These are phyloP conservation scores for Entomortierella chlamydospora DNA, from an alignment of 192 early-diverging fungal species.

Conservation along the genomic window DNA sequence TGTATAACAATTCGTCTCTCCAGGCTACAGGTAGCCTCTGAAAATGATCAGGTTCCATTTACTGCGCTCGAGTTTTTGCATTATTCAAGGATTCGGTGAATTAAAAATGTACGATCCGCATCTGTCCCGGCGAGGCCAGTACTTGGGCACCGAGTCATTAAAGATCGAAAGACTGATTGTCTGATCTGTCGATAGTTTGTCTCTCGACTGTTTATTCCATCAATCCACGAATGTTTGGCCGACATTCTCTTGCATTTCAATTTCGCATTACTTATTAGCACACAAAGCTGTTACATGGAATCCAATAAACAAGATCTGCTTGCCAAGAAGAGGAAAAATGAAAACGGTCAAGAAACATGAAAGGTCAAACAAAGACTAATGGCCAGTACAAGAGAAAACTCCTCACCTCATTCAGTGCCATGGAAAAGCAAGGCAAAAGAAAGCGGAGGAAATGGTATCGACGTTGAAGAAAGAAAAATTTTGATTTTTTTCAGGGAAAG, in stretches of 20 bases:
- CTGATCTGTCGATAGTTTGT: neutral
- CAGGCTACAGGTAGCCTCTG: constrained; percentile 29
- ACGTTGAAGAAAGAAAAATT: too few relatives aligned
- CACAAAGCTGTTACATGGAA: neutral
- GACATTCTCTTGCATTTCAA: neutral
- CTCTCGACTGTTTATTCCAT: neutral
- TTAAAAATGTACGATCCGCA: constrained; percentile 54
- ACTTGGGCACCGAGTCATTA: constrained; percentile 60
- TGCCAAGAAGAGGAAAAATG: neutral
- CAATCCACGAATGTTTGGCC: neutral
- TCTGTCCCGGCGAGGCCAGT: constrained; percentile 59
- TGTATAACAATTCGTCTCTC: neutral
- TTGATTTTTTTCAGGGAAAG: too few relatives aligned
- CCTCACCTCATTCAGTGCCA: neutral
- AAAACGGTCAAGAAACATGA: neutral
- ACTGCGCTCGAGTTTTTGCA: constrained; percentile 60
- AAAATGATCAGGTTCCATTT: constrained; percentile 62
- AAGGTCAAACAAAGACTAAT: neutral
- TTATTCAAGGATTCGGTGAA: constrained; percentile 48
- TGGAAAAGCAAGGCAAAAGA: neutral
- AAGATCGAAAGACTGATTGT: constrained; percentile 34
- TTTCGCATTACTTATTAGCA: neutral
- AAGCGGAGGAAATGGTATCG: too few relatives aligned
- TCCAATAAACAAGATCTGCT: neutral
- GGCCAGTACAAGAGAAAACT: neutral